phyloP scores from a whole-genome alignment of 441 rosid genomes.

The Adansonia gregorii region DNA sequence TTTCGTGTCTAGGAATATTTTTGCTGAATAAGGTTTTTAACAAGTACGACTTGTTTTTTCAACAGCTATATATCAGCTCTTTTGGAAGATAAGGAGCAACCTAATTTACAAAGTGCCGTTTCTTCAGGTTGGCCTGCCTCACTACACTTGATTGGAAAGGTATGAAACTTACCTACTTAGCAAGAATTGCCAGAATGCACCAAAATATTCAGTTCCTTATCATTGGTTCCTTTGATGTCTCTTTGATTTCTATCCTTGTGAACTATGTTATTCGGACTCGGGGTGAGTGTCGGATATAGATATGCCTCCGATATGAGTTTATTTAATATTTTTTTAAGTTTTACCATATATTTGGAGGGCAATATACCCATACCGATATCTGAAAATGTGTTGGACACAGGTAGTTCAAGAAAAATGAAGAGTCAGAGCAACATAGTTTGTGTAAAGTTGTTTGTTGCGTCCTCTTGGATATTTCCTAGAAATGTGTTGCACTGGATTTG shows the following conservation, averaged over 20 bases:
- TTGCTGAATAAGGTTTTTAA: constrained; percentile 11
- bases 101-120: constrained; percentile 64
- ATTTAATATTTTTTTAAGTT: too few species aligned
- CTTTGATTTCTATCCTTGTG: background rate
- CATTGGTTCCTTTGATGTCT: background rate
- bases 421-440: too few species aligned
- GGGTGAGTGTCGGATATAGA: too few species aligned
- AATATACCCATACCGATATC: too few species aligned
- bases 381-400: too few species aligned
- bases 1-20: constrained; percentile 19
- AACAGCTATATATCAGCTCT: constrained; percentile 89
- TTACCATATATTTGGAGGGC: too few species aligned
- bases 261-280: too few species aligned
- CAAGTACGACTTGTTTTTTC: constrained; percentile 13
- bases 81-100: constrained; percentile 56
- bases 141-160: constrained; percentile 96
- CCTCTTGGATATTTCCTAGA: background rate
- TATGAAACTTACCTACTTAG: constrained; percentile 30
- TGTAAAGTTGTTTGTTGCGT: background rate
- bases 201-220: background rate
- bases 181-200: constrained; percentile 6
- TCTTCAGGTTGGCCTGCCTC: constrained; percentile 96
- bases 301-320: too few species aligned
- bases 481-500: background rate
- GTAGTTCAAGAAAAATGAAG: too few species aligned